Conservation (phyloP, 2,329 filamentous ascomycete genomes). For the Aureobasidium sp. region DNA sequence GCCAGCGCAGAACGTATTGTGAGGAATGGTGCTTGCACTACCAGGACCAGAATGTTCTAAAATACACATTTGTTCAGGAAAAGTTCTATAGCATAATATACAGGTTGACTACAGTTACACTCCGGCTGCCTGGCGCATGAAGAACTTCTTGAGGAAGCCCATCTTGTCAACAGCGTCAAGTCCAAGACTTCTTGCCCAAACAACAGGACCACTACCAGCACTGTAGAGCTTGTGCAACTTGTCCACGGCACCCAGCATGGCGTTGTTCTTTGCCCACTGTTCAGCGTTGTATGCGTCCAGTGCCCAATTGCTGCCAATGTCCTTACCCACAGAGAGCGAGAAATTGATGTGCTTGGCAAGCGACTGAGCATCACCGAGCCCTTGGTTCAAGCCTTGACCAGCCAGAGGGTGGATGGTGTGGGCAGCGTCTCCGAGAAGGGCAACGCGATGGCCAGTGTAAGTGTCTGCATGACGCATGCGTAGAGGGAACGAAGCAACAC, state of each 20-base stretch:
- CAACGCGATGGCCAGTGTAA: conserved; percentile 84
- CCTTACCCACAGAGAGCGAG: conserved; percentile 75
- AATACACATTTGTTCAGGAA: not conserved
- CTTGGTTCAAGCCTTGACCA: conserved; percentile 90
- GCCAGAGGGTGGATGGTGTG: conserved; percentile 93
- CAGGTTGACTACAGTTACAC: not conserved
- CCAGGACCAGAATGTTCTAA: not conserved
- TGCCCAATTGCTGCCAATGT: conserved; percentile 71
- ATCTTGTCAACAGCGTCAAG: conserved; percentile 69
- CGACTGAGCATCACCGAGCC: conserved; percentile 79
- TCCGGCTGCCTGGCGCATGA: conserved; percentile 65
- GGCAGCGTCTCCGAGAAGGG: conserved; percentile 87
- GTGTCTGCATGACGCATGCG: conserved; percentile 89
- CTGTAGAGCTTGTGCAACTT: conserved; percentile 90
- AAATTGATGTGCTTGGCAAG: conserved; percentile 68
- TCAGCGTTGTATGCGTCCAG: conserved; percentile 76
- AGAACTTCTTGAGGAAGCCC: conserved; percentile 68
- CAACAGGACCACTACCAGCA: conserved; percentile 69
- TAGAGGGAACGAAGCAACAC: conserved; percentile 82
- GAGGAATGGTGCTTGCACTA: not conserved
- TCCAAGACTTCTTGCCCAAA: conserved; percentile 71
- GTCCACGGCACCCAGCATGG: conserved; percentile 73
- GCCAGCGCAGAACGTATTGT: not conserved
- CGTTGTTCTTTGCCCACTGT: conserved; percentile 72
- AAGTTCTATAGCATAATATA: not conserved